Conservation (phyloP, 177 flowering plant species). For the Vitis hybrid region DNA sequence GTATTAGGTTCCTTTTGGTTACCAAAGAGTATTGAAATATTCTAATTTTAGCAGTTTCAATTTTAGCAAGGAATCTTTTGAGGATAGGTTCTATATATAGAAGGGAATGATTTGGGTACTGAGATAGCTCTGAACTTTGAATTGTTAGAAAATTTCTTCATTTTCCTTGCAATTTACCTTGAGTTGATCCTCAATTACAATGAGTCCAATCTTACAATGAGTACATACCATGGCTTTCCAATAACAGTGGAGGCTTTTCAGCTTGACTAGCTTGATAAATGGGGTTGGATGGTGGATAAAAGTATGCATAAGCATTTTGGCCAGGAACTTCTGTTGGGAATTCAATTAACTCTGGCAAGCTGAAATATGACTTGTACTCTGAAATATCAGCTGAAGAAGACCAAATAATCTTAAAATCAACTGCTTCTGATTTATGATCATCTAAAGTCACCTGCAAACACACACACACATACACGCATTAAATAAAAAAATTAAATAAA, state of each 20-base stretch:
- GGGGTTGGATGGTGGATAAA: conserved; percentile 88
- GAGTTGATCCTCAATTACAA: too few relatives aligned
- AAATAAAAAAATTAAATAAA: not conserved
- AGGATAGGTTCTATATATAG: too few relatives aligned
- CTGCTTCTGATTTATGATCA: conserved; percentile 38
- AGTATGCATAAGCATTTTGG: conserved; percentile 89
- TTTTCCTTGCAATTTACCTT: too few relatives aligned
- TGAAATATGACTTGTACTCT: conserved; percentile 56
- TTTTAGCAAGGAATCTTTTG: too few relatives aligned
- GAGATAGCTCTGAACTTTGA: too few relatives aligned
- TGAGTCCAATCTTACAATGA: conserved; percentile 1
- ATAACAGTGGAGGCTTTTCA: conserved; percentile 86
- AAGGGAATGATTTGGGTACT: too few relatives aligned
- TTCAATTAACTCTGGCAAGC: conserved; percentile 80
- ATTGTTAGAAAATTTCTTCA: too few relatives aligned
- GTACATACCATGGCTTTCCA: conserved; percentile 82
- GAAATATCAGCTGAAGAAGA: conserved; percentile 70
- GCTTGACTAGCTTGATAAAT: conserved; percentile 53
- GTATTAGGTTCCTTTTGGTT: too few relatives aligned
- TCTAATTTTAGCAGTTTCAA: too few relatives aligned
- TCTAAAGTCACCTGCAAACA: conserved; percentile 64
- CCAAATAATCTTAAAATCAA: conserved; percentile 69
- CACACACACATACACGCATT: not conserved
- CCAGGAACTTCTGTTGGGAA: conserved; percentile 86
- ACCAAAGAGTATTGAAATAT: too few relatives aligned